These are phyloP conservation scores for Stagonosporopsis vannaccii DNA, from an alignment of 2,329 filamentous ascomycete species.

Conservation along the genomic window DNA sequence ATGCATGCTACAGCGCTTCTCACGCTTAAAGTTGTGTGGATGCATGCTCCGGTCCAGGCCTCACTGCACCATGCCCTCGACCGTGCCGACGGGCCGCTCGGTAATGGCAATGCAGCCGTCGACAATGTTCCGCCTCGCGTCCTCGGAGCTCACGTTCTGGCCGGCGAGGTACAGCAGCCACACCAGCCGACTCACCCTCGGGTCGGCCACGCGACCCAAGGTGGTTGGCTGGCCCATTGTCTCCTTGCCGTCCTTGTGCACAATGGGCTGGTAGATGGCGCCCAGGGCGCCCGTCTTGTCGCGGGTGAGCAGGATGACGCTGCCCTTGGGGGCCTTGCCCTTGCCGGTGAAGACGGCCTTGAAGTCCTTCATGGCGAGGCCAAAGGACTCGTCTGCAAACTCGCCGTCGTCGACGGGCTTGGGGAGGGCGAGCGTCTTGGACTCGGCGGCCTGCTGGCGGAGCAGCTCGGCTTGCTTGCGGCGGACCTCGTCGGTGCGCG, in stretches of 20 bases:
- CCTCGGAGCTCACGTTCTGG: conserved; percentile 84
- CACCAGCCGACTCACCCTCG: conserved; percentile 78
- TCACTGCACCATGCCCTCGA: conserved; percentile 69
- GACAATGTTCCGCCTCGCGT: conserved; percentile 80
- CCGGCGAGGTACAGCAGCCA: conserved; percentile 93
- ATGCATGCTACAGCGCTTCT: no score
- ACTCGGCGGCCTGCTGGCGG: conserved; percentile 54
- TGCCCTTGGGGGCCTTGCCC: conserved; percentile 77
- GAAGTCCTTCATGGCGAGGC: conserved; percentile 76
- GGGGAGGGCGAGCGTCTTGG: conserved; percentile 41
- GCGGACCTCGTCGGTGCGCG: conserved; percentile 65
- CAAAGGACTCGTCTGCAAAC: conserved; percentile 78
- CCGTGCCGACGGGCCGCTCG: conserved; percentile 84
- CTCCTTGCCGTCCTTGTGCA: conserved; percentile 45
- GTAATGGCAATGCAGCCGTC: conserved; percentile 89
- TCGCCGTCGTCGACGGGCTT: conserved; percentile 50
- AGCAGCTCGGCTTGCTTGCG: conserved; percentile 43
- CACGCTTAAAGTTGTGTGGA: no score
- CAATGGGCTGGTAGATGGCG: conserved; percentile 44
- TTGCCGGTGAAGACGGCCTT: conserved; percentile 82
- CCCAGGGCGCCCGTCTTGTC: conserved; percentile 67
- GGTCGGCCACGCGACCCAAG: conserved; percentile 78
- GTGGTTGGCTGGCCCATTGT: conserved; percentile 57
- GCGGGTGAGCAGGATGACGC: conserved; percentile 76
- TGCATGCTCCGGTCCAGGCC: no score